These are phyloP conservation scores for Fusarium robinianum DNA, from an alignment of 2,329 filamentous ascomycete genomes.

Conservation along the genomic window DNA sequence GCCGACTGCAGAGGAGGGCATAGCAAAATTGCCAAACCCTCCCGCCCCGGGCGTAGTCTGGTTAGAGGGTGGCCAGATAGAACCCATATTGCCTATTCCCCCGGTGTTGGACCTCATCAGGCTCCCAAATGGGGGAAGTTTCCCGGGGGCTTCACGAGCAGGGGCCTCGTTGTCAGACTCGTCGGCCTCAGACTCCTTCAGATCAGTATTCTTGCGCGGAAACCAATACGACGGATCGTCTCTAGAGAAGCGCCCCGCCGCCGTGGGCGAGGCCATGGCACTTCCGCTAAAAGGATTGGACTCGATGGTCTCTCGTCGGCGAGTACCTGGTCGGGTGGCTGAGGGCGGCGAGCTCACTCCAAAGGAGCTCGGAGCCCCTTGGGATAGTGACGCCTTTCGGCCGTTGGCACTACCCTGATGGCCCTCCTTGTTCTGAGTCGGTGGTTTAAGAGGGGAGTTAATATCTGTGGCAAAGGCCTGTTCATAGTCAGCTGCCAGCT, in stretches of 20 bases:
- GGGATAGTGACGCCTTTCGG: conserved; percentile 83
- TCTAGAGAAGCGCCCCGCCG: conserved; percentile 61
- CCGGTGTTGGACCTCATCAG: conserved; percentile 60
- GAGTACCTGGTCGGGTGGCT: conserved; percentile 70
- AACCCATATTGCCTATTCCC: conserved; percentile 51
- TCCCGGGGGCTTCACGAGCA: conserved; percentile 40
- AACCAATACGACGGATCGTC: conserved; percentile 67
- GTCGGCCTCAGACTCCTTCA: conserved; percentile 59
- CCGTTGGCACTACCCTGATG: conserved; percentile 63
- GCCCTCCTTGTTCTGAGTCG: conserved; percentile 72
- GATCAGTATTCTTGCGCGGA: conserved; percentile 57
- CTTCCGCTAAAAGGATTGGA: conserved; percentile 63
- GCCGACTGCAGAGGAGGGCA: conserved; percentile 60
- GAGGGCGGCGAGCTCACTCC: conserved; percentile 74
- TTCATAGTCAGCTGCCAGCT: conserved; percentile 29
- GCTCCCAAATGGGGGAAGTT: conserved; percentile 47
- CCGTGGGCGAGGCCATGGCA: conserved; percentile 64
- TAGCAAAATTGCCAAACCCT: conserved; percentile 87
- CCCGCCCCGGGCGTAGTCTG: conserved; percentile 70
- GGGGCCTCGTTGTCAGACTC: conserved; percentile 50
- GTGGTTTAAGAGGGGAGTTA: conserved; percentile 90
- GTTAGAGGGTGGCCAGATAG: conserved; percentile 52
- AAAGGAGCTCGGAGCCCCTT: conserved; percentile 66
- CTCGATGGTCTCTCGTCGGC: conserved; percentile 81
- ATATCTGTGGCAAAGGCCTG: conserved; percentile 84